Base-by-base conservation (phyloP, 164 flowering plant genomes). In the Tinospora cordifolia region DNA sequence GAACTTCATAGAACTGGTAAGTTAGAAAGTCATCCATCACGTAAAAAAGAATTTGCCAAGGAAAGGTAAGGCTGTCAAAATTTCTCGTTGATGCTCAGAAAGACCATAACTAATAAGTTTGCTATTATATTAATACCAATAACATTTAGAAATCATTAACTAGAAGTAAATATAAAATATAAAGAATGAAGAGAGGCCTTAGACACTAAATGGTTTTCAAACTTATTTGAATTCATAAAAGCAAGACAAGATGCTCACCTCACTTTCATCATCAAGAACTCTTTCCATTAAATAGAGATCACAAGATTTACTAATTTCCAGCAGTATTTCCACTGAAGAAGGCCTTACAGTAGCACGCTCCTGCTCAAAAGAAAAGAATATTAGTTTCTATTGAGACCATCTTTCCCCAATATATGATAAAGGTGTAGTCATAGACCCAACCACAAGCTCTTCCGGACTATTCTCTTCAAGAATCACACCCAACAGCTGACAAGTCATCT, bases 201-300 rank as follows among this genome's bases (percentile, higher is more conserved):
- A 0, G 60, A 22, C 21, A 54, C 60, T 19, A n/a, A 44, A 44
- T 1, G 2, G 60, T 17, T 54, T 54, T 54, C 60, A 54, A 10
- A 17, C 60, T 54, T 54, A 54, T 54, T 54, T 21, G 21, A n/a
- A 25, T n/a, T 54, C 10, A 54, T 21, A 19, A 51, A 6, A 17
- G 58, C 58, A 13, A 21, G 6, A 54, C 17, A 54, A 54, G n/a
- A 68, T 38, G 26, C 76, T 57, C 51, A 80, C 80, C 82, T 59
- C 80, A 72, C 82, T 80, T 67, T 77, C 76, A 63, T 80, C 82
- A 57, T 80, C 82, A 67, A 80, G 76, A 57, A 80, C 73, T 69
- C 72, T 77, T 67, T 80, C 82, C 82, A 80, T 80, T 49, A 80
- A 69, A 75, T 75, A 80, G 58, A 80, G 21, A 70, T 80, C 82